Evolutionary conservation across 331 rosid species (phyloP).

Genomic region (Rosa hybrid): DNA sequence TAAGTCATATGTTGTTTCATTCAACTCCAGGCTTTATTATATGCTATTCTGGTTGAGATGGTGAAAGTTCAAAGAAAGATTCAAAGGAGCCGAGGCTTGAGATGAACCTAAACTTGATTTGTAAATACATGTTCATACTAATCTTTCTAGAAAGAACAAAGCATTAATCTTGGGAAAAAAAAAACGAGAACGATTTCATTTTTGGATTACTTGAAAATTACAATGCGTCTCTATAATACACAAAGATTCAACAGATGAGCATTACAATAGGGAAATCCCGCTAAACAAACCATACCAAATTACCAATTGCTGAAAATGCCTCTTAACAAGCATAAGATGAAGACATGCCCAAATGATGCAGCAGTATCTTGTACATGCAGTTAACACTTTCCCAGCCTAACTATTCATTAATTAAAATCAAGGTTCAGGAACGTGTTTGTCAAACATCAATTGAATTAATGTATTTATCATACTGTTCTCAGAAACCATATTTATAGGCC

Average conservation of each 20-base stretch:
- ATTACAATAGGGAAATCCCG: conserved; percentile 14
- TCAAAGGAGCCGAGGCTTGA: background rate
- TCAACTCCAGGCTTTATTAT: background rate
- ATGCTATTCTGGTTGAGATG: background rate
- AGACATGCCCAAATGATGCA: conserved; percentile 10
- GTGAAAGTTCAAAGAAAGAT: background rate
- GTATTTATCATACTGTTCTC: conserved; percentile 43
- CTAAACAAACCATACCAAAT: conserved; percentile 5
- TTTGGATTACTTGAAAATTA: conserved; percentile 21
- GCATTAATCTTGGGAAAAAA: background rate
- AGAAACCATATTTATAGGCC: conserved; percentile 47
- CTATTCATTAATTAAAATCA: conserved; percentile 18
- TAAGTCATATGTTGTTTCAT: background rate
- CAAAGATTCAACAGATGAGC: conserved; percentile 7
- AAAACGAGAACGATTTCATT: background rate
- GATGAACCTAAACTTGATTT: background rate
- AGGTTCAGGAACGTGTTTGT: conserved; percentile 34
- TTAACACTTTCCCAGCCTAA: conserved; percentile 3
- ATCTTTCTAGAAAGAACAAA: background rate
- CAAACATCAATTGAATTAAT: conserved; percentile 31
- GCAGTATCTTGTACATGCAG: background rate
- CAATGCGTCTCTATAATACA: conserved; percentile 22
- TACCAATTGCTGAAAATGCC: conserved; percentile 4
- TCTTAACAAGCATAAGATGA: background rate
- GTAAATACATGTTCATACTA: background rate